phyloP scores from a whole-genome alignment of 192 early-diverging fungal species.

The Spinellus fusiger region DNA sequence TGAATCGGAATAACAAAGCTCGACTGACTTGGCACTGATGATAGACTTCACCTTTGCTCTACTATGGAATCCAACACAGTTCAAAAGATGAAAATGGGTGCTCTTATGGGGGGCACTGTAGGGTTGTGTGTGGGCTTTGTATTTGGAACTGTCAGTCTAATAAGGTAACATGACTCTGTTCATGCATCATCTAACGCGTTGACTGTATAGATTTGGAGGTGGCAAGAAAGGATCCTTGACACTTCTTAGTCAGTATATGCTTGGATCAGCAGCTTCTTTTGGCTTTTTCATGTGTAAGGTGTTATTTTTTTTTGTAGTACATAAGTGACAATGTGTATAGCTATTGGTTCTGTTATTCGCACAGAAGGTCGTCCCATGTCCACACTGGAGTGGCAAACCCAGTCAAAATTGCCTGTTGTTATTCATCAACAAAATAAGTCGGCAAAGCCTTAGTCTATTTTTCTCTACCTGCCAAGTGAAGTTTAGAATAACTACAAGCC shows the following conservation, averaged over 20 bases:
- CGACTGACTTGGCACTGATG: no score
- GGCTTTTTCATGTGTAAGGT: conserved; percentile 74
- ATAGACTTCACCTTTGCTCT: no score
- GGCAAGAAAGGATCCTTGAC: conserved; percentile 63
- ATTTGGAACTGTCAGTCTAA: conserved; percentile 45
- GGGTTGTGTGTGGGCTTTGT: conserved; percentile 58
- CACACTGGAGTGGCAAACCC: neutral
- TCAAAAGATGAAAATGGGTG: conserved; percentile 59
- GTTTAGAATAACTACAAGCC: neutral
- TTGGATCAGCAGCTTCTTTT: conserved; percentile 73
- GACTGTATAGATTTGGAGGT: conserved; percentile 54
- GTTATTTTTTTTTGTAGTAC: neutral
- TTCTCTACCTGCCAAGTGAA: neutral
- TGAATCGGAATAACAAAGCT: no score
- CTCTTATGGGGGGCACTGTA: conserved; percentile 57
- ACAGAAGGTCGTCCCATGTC: conserved; percentile 28
- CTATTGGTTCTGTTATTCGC: conserved; percentile 49
- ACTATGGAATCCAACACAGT: conserved; percentile 49
- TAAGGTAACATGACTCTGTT: conserved; percentile 33
- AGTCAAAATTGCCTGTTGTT: neutral
- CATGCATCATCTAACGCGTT: neutral
- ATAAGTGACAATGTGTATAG: neutral
- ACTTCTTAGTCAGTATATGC: conserved; percentile 68
- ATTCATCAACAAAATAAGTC: neutral
- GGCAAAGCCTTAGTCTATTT: neutral